Evolutionary conservation across 2,329 filamentous ascomycete genomes (phyloP).

Genomic region (Monosporascus ibericus): DNA sequence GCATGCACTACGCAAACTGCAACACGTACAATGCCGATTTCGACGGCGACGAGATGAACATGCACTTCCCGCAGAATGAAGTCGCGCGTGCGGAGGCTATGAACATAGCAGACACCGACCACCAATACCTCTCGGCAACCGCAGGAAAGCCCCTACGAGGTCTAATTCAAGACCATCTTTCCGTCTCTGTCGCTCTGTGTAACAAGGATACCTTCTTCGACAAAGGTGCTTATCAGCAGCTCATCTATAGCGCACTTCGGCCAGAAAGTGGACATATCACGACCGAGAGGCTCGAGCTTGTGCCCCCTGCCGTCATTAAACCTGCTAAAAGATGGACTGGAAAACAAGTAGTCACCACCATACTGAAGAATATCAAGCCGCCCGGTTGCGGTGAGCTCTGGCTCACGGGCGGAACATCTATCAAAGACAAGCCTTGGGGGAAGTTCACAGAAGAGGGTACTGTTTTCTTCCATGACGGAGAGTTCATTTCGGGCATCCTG

Average conservation of each 20-base stretch:
- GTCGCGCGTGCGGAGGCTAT: conserved; percentile 87
- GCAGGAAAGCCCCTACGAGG: conserved; percentile 90
- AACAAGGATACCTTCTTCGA: conserved; percentile 89
- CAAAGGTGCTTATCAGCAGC: conserved; percentile 80
- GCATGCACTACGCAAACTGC: conserved; percentile 99
- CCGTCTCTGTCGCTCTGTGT: conserved; percentile 85
- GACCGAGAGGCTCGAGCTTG: conserved; percentile 71
- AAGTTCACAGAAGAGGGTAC: conserved; percentile 67
- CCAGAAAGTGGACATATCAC: conserved; percentile 88
- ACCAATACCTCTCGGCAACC: conserved; percentile 92
- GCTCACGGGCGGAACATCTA: conserved; percentile 72
- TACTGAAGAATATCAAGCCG: conserved; percentile 87
- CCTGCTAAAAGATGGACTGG: conserved; percentile 84
- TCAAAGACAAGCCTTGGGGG: conserved; percentile 75
- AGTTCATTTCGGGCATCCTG: conserved; percentile 83
- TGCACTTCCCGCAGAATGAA: conserved; percentile 99
- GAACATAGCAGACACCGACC: conserved; percentile 91
- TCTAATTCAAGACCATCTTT: conserved; percentile 97
- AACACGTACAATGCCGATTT: conserved; percentile 99
- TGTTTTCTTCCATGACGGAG: conserved; percentile 80
- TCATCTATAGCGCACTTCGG: conserved; percentile 85
- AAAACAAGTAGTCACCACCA: conserved; percentile 90
- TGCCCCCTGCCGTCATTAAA: conserved; percentile 76
- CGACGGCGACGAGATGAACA: conserved; percentile 99
- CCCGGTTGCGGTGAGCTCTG: conserved; percentile 68